Percentiles rank a stretch among this genome's conserved stretches.
Evolutionary conservation across 148 eudicot genomes (phyloP).

Genomic region (Dysphania ambrosioides): DNA sequence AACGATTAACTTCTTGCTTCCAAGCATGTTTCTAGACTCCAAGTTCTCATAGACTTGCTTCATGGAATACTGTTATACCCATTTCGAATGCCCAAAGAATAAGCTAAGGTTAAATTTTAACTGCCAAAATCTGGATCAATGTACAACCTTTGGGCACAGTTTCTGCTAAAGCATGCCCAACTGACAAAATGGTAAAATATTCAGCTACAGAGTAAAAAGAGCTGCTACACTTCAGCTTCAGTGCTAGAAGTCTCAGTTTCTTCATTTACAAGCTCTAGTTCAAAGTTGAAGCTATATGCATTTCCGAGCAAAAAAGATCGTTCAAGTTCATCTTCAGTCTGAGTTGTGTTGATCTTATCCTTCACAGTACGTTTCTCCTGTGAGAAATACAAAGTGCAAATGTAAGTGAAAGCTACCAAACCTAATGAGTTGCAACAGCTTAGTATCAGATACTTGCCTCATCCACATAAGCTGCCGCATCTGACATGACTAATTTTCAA

Average conservation of each 20-base stretch:
- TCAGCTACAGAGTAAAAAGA: not conserved
- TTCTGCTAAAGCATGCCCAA: not conserved
- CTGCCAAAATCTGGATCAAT: not conserved
- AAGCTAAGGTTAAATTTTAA: not conserved
- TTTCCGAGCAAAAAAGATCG: constrained; percentile 56
- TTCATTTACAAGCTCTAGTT: constrained; percentile 48
- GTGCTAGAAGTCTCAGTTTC: constrained; percentile 20
- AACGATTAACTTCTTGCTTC: not conserved
- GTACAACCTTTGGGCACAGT: not conserved
- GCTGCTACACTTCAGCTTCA: not conserved
- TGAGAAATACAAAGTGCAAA: constrained; percentile 10
- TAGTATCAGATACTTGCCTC: constrained; percentile 43
- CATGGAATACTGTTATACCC: not conserved
- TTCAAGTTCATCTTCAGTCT: constrained; percentile 68
- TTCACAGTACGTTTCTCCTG: constrained; percentile 68
- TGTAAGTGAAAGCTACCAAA: not conserved
- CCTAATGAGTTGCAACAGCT: not conserved
- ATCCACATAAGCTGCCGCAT: constrained; percentile 53
- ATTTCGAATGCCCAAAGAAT: not conserved
- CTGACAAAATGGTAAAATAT: not conserved
- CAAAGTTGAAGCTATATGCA: constrained; percentile 72
- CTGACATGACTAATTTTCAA: constrained; percentile 66
- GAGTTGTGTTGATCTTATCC: constrained; percentile 66
- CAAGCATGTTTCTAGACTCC: not conserved
- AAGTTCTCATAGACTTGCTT: not conserved